These are phyloP conservation scores for Populus alba DNA, from an alignment of 345 rosid genomes.

Conservation along the genomic window DNA sequence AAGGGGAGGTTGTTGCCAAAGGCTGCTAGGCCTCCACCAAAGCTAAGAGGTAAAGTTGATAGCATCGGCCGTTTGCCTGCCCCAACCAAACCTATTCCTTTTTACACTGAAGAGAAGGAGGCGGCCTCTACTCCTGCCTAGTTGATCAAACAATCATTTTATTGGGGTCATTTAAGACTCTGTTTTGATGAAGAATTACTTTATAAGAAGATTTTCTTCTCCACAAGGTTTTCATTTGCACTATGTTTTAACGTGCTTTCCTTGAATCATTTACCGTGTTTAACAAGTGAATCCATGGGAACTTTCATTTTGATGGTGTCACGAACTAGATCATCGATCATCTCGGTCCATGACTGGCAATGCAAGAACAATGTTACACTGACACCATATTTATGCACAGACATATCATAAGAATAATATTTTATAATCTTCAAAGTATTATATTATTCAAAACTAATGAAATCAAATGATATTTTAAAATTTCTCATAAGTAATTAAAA, in stretches of 20 bases:
- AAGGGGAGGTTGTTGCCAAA: constrained; percentile 84
- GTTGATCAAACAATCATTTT: not conserved
- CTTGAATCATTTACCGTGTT: not conserved
- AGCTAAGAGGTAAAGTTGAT: constrained; percentile 78
- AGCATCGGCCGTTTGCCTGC: constrained; percentile 94
- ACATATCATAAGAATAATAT: too few species aligned
- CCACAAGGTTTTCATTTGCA: not conserved
- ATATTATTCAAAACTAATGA: too few species aligned
- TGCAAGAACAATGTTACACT: too few species aligned
- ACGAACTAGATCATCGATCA: too few species aligned
- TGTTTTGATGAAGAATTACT: not conserved
- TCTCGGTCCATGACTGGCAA: fast-evolving
- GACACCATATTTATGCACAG: fast-evolving
- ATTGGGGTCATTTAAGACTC: not conserved
- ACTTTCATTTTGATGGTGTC: not conserved
- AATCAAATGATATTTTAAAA: too few species aligned
- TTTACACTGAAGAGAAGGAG: constrained; percentile 39
- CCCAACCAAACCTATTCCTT: constrained; percentile 77
- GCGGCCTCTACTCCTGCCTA: constrained; percentile 31
- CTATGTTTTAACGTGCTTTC: not conserved
- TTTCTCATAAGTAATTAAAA: too few species aligned
- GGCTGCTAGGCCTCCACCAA: constrained; percentile 96
- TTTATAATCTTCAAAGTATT: too few species aligned
- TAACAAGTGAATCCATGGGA: not conserved
- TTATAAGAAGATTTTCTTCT: not conserved